A percentile compares a stretch with the other conserved stretches of the same genome.
phyloP scores from a whole-genome alignment of 768 basidiomycete genomes.

The Hericium coralloides region DNA sequence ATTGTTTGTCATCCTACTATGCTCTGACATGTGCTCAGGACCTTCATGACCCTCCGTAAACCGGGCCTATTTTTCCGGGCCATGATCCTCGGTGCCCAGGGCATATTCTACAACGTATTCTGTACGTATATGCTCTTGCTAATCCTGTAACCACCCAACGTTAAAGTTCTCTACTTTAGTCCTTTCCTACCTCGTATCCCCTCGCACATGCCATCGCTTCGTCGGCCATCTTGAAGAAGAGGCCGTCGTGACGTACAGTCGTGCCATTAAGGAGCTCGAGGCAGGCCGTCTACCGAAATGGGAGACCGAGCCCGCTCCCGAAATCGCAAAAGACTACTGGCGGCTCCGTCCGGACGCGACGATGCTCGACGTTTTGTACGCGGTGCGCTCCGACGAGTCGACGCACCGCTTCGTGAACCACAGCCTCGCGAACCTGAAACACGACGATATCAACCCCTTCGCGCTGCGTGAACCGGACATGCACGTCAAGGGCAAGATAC shows the following conservation, averaged over 20 bases:
- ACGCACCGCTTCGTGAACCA: conserved; percentile 96
- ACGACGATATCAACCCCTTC: conserved; percentile 81
- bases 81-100: conserved; percentile 84
- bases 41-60: conserved; percentile 87
- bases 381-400: conserved; percentile 87
- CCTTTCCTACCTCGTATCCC: conserved; percentile 69
- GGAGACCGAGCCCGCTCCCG: conserved; percentile 66
- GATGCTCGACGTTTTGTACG: conserved; percentile 82
- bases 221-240: conserved; percentile 93
- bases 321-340: conserved; percentile 96
- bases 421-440: conserved; percentile 80
- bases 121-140: conserved; percentile 36
- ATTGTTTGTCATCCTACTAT: not conserved
- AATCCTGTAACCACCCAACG: not conserved
- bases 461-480: conserved; percentile 86
- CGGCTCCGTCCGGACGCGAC: conserved; percentile 63
- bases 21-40: conserved; percentile 39
- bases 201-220: conserved; percentile 77
- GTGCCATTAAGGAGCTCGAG: conserved; percentile 78
- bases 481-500: conserved; percentile 65
- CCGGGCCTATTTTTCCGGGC: conserved; percentile 77
- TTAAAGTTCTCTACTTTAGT: conserved; percentile 35
- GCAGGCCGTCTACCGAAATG: conserved; percentile 75
- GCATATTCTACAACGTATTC: conserved; percentile 84
- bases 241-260: conserved; percentile 86